phyloP scores from a whole-genome alignment of 768 basidiomycete species.

The Suillus lakei region DNA sequence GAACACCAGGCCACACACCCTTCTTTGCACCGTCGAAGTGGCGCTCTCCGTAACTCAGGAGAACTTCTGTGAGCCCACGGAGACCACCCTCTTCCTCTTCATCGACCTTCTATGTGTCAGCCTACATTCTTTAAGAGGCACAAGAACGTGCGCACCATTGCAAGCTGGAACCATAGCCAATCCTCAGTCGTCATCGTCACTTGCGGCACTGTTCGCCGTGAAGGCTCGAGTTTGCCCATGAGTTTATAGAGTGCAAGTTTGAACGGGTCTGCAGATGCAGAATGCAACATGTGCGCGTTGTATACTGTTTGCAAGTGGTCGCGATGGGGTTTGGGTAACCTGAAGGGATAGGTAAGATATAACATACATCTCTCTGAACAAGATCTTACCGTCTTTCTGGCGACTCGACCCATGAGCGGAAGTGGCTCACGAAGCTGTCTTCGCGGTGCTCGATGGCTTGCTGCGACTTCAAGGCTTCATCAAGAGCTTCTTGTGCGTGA shows the following conservation, averaged over 20 bases:
- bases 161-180: constrained; percentile 97
- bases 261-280: constrained; percentile 89
- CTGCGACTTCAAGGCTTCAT: constrained; percentile 73
- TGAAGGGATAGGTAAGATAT: constrained; percentile 28
- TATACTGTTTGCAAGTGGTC: constrained; percentile 83
- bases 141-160: constrained; percentile 57
- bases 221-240: constrained; percentile 89
- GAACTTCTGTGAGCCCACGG: constrained; percentile 71
- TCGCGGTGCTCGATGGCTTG: constrained; percentile 78
- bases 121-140: constrained; percentile 3
- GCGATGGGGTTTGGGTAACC: constrained; percentile 72
- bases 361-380: neutral
- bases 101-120: constrained; percentile 55
- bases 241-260: constrained; percentile 96
- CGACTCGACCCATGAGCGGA: constrained; percentile 84
- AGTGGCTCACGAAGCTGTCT: constrained; percentile 79
- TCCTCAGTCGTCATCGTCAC: constrained; percentile 95
- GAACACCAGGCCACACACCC: constrained; percentile 80
- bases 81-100: constrained; percentile 84
- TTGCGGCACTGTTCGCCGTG: constrained; percentile 74
- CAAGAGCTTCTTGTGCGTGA: constrained; percentile 78
- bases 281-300: constrained; percentile 89
- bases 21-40: constrained; percentile 74
- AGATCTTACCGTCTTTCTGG: constrained; percentile 70
- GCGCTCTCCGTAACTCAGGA: constrained; percentile 78